These are phyloP conservation scores for Rhodotorula graminis DNA, from an alignment of 768 basidiomycete species.

Conservation along the genomic window DNA sequence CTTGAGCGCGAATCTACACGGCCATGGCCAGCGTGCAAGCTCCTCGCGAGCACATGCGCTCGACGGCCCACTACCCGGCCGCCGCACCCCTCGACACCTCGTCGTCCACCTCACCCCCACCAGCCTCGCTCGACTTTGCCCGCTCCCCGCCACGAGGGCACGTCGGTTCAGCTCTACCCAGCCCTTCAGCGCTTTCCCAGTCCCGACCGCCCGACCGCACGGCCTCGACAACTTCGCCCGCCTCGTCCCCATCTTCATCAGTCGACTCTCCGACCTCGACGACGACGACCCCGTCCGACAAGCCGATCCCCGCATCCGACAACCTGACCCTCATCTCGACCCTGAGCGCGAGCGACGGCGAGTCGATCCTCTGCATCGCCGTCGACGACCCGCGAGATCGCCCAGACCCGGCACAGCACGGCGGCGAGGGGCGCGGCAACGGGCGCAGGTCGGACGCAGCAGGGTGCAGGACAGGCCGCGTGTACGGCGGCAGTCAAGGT, in stretches of 20 bases:
- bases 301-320: not conserved
- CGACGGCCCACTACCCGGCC: too few relatives aligned
- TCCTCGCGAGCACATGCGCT: too few relatives aligned
- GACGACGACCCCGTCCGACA: not conserved
- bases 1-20: too few relatives aligned
- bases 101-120: too few relatives aligned
- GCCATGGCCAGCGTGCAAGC: too few relatives aligned
- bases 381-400: constrained; percentile 13
- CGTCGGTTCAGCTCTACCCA: not conserved
- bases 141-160: too few relatives aligned
- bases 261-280: not conserved
- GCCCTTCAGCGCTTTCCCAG: not conserved
- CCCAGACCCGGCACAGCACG: not conserved
- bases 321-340: constrained; percentile 3
- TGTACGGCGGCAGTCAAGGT: constrained; percentile 31
- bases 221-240: too few relatives aligned
- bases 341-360: constrained; percentile 17
- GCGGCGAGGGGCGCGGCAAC: not conserved
- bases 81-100: too few relatives aligned
- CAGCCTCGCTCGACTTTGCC: too few relatives aligned
- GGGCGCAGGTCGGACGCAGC: not conserved
- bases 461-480: not conserved
- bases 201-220: not conserved
- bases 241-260: not conserved
- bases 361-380: constrained; percentile 21